phyloP scores from a whole-genome alignment of 75 land plant genomes.

The Pinus taeda region DNA sequence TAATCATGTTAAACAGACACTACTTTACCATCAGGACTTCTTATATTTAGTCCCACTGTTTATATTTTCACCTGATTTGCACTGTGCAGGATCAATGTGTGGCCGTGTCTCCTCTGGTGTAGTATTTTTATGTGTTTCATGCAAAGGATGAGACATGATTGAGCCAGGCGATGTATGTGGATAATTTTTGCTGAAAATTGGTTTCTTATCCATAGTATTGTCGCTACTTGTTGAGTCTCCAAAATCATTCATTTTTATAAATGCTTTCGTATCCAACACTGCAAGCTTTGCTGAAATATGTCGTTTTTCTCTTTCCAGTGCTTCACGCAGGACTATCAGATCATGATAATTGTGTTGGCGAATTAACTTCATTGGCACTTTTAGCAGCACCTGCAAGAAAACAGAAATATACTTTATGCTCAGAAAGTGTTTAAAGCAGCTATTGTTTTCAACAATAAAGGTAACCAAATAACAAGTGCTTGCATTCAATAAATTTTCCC shows the following conservation, averaged over 20 bases:
- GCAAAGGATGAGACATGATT: slow-evolving; percentile 1
- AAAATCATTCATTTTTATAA: background rate
- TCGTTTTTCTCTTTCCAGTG: slow-evolving; percentile 24
- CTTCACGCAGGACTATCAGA: slow-evolving; percentile 17
- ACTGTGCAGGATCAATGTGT: background rate
- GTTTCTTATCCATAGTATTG: background rate
- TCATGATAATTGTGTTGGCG: slow-evolving; percentile 19
- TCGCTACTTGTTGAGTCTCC: slow-evolving; percentile 3
- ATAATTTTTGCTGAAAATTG: background rate
- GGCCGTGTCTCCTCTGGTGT: slow-evolving; percentile 5
- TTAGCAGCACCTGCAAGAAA: slow-evolving; percentile 12
- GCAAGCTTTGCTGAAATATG: slow-evolving; percentile 24
- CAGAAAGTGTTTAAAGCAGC: background rate
- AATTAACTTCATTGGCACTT: slow-evolving; percentile 17
- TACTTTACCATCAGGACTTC: background rate
- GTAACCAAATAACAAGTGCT: background rate
- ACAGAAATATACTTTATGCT: background rate
- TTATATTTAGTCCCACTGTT: background rate
- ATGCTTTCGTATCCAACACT: slow-evolving; percentile 12
- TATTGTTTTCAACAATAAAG: background rate
- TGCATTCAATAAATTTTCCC: too few species aligned
- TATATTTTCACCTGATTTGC: slow-evolving; percentile 2
- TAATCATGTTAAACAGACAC: background rate
- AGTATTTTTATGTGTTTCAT: background rate
- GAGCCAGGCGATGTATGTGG: background rate